A percentile compares a stretch with the other conserved stretches of the same genome.
These are phyloP conservation scores for Truncatella angustata DNA, from an alignment of 2,329 filamentous ascomycete species.

Conservation along the genomic window DNA sequence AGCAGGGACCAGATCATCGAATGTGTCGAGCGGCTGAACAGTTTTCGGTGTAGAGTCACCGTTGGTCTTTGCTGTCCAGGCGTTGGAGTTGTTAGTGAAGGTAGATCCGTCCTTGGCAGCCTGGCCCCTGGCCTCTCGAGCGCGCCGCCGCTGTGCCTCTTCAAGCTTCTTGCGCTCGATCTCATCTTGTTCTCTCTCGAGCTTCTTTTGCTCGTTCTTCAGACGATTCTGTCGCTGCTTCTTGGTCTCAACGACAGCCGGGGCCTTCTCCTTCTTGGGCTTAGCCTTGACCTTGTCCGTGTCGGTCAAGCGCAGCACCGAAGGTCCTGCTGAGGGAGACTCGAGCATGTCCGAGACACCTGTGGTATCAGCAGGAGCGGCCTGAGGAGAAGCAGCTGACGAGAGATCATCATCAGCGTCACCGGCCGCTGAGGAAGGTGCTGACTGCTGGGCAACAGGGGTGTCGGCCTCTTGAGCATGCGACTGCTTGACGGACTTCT, in stretches of 20 bases:
- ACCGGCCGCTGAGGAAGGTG: slow-evolving; percentile 68
- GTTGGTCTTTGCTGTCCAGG: slow-evolving; percentile 40
- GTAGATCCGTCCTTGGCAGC: slow-evolving; percentile 76
- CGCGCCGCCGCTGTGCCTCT: slow-evolving; percentile 80
- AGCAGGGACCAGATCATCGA: no score
- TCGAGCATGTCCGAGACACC: slow-evolving; percentile 94
- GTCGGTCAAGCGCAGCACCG: slow-evolving; percentile 75
- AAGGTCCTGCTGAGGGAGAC: slow-evolving; percentile 62
- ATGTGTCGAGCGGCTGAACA: slow-evolving; percentile 58
- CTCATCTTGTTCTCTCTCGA: slow-evolving; percentile 73
- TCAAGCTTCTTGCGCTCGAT: slow-evolving; percentile 71
- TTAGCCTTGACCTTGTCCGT: slow-evolving; percentile 61
- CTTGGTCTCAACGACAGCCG: slow-evolving; percentile 77
- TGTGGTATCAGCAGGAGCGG: slow-evolving; percentile 54
- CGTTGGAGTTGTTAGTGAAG: slow-evolving; percentile 45
- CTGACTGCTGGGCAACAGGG: slow-evolving; percentile 42
- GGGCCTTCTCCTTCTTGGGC: slow-evolving; percentile 59
- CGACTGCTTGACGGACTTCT: slow-evolving; percentile 70
- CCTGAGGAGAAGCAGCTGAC: slow-evolving; percentile 63
- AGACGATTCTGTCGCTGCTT: slow-evolving; percentile 91
- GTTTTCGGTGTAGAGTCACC: slow-evolving; percentile 22
- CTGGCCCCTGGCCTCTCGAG: slow-evolving; percentile 78
- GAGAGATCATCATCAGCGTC: slow-evolving; percentile 83
- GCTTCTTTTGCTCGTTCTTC: slow-evolving; percentile 81
- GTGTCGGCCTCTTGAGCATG: slow-evolving; percentile 52